These are phyloP conservation scores for Scortechinia acanthostroma DNA, from an alignment of 2,329 filamentous ascomycete genomes.

Conservation along the genomic window DNA sequence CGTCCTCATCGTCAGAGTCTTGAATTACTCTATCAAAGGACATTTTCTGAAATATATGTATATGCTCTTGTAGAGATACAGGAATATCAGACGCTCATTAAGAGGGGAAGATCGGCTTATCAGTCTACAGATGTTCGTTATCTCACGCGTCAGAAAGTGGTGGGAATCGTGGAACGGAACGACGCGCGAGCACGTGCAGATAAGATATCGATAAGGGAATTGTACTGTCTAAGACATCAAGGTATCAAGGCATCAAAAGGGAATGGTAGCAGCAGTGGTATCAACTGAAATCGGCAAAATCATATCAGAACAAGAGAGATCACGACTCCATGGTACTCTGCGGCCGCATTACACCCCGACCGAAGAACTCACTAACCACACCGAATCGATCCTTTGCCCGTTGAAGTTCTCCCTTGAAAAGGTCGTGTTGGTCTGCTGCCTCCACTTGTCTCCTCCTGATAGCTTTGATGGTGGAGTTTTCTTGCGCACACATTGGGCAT, in stretches of 20 bases:
- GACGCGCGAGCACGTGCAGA: neutral
- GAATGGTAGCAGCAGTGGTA: too few species aligned
- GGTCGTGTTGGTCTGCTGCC: neutral
- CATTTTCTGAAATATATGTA: constrained; percentile 14
- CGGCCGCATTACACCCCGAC: neutral
- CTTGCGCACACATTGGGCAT: constrained; percentile 4
- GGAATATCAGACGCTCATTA: too few species aligned
- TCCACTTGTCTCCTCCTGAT: neutral
- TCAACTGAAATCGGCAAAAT: too few species aligned
- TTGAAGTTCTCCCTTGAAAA: neutral
- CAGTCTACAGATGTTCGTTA: too few species aligned
- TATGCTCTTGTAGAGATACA: too few species aligned
- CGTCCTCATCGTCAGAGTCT: constrained; percentile 28
- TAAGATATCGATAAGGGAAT: neutral
- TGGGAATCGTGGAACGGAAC: neutral
- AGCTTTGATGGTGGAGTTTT: constrained; percentile 15
- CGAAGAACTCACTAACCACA: constrained; percentile 1
- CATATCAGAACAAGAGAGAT: neutral
- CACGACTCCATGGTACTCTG: neutral
- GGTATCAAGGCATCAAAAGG: neutral
- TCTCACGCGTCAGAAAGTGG: constrained; percentile 5
- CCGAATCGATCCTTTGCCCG: neutral
- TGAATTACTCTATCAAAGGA: constrained; percentile 25
- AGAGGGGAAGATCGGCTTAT: too few species aligned
- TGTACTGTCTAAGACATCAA: neutral